Base-by-base conservation (phyloP, 176 grass and related monocot species). In the Carex littledalei region DNA sequence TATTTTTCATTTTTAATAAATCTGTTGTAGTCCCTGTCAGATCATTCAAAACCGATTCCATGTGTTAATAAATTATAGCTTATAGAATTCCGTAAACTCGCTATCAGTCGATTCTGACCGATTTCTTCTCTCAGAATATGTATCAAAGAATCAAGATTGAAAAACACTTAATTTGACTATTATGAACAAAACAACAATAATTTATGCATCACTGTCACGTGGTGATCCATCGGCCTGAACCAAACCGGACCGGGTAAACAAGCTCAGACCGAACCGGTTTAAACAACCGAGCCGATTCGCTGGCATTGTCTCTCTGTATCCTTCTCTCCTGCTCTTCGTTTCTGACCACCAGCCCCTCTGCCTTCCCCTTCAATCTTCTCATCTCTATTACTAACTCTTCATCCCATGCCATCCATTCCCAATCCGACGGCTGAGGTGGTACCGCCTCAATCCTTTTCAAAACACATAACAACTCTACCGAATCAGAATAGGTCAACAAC, bases 371-470 rank as follows among this genome's bases (percentile, higher is more conserved):
- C 31, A 94, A 78, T 41, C 50, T 72, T 41, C 78, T 17, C 35
- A 87, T 86, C 61, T 75, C 86, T 59, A 43, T 11, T 45, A 86
- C 79, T 43, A 92, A 88, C 52, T 61, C 81, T 37, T 94, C 89
- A 81, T 94, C 89, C 34, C 88, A 85, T 26, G 70, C 87, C 49
- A 91, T 88, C 92, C 90, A 88, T 83, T 93, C 92, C 84, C 94
- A 91, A 67, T 90, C 90, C 63, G 80, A 85, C 17, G 85, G 80
- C 17, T 81, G 37, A 56, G 67, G 45, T 1, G 64, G 34, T 20
- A 81, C 49, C 41, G 82, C 86, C 86, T 97, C 92, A 20, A 93
- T 34, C 14, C 87, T 81, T 57, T 68, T 85, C 54, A 97, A 86
- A 21, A 92, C 86, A 80, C 87, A 97, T 2, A 90, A 72, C 6